These are phyloP conservation scores for Boletus subcaerulescens DNA, from an alignment of 768 basidiomycete genomes.

Conservation along the genomic window DNA sequence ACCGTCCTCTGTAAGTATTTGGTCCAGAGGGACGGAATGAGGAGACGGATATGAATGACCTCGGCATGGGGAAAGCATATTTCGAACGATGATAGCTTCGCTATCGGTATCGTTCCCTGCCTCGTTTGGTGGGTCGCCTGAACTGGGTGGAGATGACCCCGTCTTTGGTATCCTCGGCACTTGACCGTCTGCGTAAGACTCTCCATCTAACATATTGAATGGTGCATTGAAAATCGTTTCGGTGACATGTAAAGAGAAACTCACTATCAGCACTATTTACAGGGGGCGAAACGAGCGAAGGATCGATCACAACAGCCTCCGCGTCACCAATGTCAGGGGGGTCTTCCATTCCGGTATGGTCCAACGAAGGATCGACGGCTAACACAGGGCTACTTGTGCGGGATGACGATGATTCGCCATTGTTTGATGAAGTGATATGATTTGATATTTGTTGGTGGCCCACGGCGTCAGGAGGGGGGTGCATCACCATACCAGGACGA, in stretches of 20 bases:
- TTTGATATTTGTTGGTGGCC: slow-evolving; percentile 24
- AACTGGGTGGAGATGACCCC: slow-evolving; percentile 6
- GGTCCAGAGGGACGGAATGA: slow-evolving; percentile 25
- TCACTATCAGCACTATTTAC: slow-evolving; percentile 18
- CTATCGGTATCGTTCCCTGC: slow-evolving; percentile 9
- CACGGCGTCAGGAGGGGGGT: slow-evolving; percentile 13
- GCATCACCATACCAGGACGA: slow-evolving; percentile 34
- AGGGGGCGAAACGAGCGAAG: slow-evolving; percentile 33
- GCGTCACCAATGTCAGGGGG: slow-evolving; percentile 7
- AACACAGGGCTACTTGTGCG: slow-evolving; percentile 25
- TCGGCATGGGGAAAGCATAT: slow-evolving; percentile 19
- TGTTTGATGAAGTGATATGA: slow-evolving; percentile 20
- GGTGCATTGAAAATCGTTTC: slow-evolving; percentile 34
- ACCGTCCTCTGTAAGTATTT: slow-evolving; percentile 59
- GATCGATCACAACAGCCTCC: slow-evolving; percentile 35
- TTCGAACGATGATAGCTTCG: slow-evolving; percentile 15
- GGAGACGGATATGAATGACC: slow-evolving; percentile 28
- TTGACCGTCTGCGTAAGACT: slow-evolving; percentile 13
- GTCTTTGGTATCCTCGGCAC: slow-evolving; percentile 5
- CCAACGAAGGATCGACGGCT: slow-evolving; percentile 25
- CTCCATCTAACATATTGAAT: slow-evolving; percentile 34
- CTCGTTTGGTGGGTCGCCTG: slow-evolving; percentile 8
- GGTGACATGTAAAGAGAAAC: slow-evolving; percentile 19
- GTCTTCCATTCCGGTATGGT: slow-evolving; percentile 13
- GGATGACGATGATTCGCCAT: slow-evolving; percentile 28